phyloP scores from a whole-genome alignment of 2,329 filamentous ascomycete genomes.

The Onygena corvina region DNA sequence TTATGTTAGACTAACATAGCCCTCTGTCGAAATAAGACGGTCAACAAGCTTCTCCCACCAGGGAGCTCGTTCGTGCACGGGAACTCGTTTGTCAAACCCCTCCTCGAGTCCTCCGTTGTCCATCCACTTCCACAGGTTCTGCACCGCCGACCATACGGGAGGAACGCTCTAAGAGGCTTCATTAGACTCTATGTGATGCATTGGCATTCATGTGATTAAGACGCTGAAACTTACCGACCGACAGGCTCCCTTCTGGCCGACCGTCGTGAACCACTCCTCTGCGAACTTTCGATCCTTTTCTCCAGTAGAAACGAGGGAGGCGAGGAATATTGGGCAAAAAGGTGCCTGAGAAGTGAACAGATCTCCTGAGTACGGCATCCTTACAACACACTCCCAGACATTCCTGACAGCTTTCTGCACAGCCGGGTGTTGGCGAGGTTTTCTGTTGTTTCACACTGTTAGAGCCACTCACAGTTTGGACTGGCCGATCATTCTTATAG shows the following conservation, averaged over 20 bases:
- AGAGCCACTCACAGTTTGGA: no score
- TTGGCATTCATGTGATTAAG: not conserved
- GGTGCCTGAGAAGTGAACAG: constrained; percentile 14
- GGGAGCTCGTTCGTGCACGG: not conserved
- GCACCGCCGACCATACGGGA: constrained; percentile 2
- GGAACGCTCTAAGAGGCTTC: constrained; percentile 6
- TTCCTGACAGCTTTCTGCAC: constrained; percentile 5
- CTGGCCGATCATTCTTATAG: not conserved
- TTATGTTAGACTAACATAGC: constrained; percentile 9
- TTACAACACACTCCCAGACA: constrained; percentile 8
- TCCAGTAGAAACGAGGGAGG: constrained; percentile 8
- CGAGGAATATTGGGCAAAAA: constrained; percentile 11
- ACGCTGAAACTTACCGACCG: constrained; percentile 1
- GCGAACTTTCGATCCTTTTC: constrained; percentile 10
- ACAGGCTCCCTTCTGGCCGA: not conserved
- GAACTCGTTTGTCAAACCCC: not conserved
- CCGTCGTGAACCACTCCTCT: constrained; percentile 9
- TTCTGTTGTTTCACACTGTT: constrained; percentile 2
- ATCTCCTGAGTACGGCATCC: constrained; percentile 9
- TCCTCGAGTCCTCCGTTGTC: not conserved
- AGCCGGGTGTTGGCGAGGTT: constrained; percentile 13
- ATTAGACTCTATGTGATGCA: not conserved
- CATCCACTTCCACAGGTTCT: constrained; percentile 1
- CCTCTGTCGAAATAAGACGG: constrained; percentile 1
- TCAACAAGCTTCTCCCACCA: constrained; percentile 6